Base-by-base conservation (phyloP, 1,284 basidiomycete species). In the Puccinia sorghi region DNA sequence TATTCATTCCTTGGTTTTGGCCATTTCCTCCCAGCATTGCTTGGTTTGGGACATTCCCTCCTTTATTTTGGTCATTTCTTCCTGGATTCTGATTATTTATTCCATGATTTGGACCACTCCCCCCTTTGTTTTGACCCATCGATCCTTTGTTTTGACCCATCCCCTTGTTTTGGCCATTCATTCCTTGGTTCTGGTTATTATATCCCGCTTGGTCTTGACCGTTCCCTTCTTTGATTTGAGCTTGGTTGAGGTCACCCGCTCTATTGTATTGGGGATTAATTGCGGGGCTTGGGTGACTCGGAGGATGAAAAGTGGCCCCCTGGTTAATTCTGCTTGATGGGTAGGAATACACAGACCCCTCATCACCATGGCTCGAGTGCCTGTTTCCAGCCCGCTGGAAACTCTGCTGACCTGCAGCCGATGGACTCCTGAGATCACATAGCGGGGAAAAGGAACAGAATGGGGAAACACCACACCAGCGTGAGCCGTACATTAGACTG, bases 331-430 rank as follows among this genome's bases (percentile, higher is more conserved):
- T 63, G 37, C 12, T 37, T 20, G 37, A 48, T 48, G 41, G 46
- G 27, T 48, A 27, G 3, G 64, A 48, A 41, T 37, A 67, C 5
- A 67, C 15, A 46, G 64, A 46, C 22, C 22, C 64, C 15, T 66
- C 63, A 5, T 13, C 22, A 63, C 8, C 59, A 25, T n/a, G 25
- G 43, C 22, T 32, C 48, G 46, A 67, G 43, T 67, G 20, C 22
- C 43, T 50, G 22, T 41, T 67, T 48, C 64, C 64, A 67, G 64
- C 43, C 39, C 11, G 64, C 64, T 67, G 64, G 64, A 67, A 67
- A 27, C 20, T 20, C 22, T 20, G 43, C 46, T 50, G 64, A 27
- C 25, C 64, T 6, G 46, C 64, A 67, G 64, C 64, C 15, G 43
- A 17, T 48, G 41, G 27, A 27, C 43, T 48, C 43, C 64, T 67